phyloP scores from a whole-genome alignment of 768 basidiomycete species.

The Gelatoporia subvermispora region DNA sequence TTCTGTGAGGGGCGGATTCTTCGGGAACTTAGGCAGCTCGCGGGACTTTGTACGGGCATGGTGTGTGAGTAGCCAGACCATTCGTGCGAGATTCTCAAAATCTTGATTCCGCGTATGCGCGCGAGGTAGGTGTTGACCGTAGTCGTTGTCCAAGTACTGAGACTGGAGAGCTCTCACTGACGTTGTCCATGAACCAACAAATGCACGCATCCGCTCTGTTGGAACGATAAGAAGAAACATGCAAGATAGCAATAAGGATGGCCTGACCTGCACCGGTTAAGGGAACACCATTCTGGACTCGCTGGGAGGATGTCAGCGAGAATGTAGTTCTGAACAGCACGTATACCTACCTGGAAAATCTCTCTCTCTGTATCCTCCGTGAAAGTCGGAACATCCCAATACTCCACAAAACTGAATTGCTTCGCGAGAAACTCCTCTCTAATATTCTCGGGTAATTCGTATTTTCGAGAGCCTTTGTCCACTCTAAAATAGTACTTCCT shows the following conservation, averaged over 20 bases:
- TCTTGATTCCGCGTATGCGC: slow-evolving; percentile 32
- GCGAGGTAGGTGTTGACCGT: slow-evolving; percentile 32
- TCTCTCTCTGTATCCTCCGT: slow-evolving; percentile 55
- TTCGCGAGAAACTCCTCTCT: slow-evolving; percentile 64
- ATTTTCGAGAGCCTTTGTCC: too few species aligned
- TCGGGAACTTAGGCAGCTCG: slow-evolving; percentile 16
- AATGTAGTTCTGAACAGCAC: background rate
- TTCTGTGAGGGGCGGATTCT: slow-evolving; percentile 19
- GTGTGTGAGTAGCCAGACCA: slow-evolving; percentile 26
- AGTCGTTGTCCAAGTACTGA: slow-evolving; percentile 37
- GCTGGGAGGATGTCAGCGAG: slow-evolving; percentile 34
- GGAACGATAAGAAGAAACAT: background rate
- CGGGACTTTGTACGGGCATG: too few species aligned
- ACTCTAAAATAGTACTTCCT: too few species aligned
- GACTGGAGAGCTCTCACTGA: slow-evolving; percentile 55
- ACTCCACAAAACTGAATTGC: slow-evolving; percentile 71
- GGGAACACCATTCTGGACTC: slow-evolving; percentile 75
- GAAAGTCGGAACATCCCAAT: slow-evolving; percentile 41
- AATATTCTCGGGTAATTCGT: too few species aligned
- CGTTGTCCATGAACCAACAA: slow-evolving; percentile 50
- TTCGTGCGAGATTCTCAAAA: slow-evolving; percentile 29
- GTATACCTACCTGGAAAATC: slow-evolving; percentile 56
- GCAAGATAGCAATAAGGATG: background rate
- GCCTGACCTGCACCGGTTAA: slow-evolving; percentile 62
- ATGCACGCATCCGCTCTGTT: slow-evolving; percentile 64